Evolutionary conservation across 176 grass and related monocot genomes (phyloP).

Genomic region (Saccharum spontaneum): DNA sequence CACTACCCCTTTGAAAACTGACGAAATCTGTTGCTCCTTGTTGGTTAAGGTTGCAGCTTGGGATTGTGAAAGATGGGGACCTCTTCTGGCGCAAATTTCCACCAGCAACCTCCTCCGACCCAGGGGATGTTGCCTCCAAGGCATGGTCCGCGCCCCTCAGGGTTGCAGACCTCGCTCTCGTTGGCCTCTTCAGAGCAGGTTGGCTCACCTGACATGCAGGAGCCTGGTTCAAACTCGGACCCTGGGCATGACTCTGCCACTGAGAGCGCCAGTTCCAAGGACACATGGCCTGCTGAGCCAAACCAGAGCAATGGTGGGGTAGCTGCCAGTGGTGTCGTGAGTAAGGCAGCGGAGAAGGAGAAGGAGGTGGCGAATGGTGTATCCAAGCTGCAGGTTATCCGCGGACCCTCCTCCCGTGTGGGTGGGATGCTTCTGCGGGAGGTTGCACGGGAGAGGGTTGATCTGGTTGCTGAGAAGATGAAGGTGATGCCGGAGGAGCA

Average conservation of each 20-base stretch:
- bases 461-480: constrained; percentile 77
- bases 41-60: constrained; percentile 15
- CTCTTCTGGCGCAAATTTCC: constrained; percentile 74
- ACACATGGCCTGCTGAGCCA: constrained; percentile 78
- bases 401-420: constrained; percentile 33
- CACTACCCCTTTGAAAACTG: not conserved
- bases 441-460: constrained; percentile 80
- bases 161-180: constrained; percentile 80
- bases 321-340: constrained; percentile 4
- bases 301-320: constrained; percentile 46
- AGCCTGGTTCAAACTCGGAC: constrained; percentile 78
- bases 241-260: constrained; percentile 82
- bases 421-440: constrained; percentile 63
- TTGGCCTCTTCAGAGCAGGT: constrained; percentile 78
- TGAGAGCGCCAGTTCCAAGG: constrained; percentile 88
- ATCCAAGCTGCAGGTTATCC: constrained; percentile 59
- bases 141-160: constrained; percentile 47
- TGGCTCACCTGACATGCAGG: constrained; percentile 82
- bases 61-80: constrained; percentile 59
- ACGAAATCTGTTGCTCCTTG: not conserved
- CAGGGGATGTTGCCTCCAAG: constrained; percentile 57
- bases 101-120: constrained; percentile 50
- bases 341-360: constrained; percentile 57
- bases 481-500: constrained; percentile 80
- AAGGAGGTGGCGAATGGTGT: constrained; percentile 64